Evolutionary conservation across 306 rosid genomes (phyloP), one percentile per base, ranked within the genome.

Genomic region (Cicer bijugum): DNA sequence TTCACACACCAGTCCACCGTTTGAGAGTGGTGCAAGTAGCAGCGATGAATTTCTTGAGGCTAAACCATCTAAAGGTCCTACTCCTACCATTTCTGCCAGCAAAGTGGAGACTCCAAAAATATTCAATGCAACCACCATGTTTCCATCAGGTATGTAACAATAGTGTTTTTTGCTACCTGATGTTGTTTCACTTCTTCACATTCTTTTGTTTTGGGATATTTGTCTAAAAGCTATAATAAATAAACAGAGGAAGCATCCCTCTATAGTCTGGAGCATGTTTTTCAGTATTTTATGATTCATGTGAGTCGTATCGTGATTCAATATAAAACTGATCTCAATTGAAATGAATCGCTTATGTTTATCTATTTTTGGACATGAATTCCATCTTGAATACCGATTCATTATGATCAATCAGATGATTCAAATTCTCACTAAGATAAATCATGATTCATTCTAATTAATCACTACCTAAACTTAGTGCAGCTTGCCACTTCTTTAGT

Each of bases 1-100:
- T 78, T 90, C 94, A 9, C 92, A 84, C 51, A 74, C 81, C 5
- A 88, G 90, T 40, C 45, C 84, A 72, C 96, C 78, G 69, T 87
- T 91, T 9, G 86, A 77, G 66, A 85, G 93, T 71, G 97, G 92
- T 23, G 90, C 98, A 57, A 85, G 87, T 9, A 79, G 90, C 88
- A 85, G 85, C 14, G 97, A 89, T 76, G 96, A 93, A 43, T 78
- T 79, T 56, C 74, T 76, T 72, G 83, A 81, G 8, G 87, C 83
- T 72, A 92, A 89, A 84, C 67, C 84, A 35, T 56, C 77, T 0
- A 85, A 85, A 77, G 52, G 60, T 50, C 75, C 89, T 43, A 52
- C 89, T 59, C 75, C 89, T 50, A 45, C 60, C 9, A 76, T 83
- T 60, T 87, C 84, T 71, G 82, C 82, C 43, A 86, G 87, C 87